Evolutionary conservation across 2,329 filamentous ascomycete species (phyloP).

Genomic region (Davidsoniella virescens): DNA sequence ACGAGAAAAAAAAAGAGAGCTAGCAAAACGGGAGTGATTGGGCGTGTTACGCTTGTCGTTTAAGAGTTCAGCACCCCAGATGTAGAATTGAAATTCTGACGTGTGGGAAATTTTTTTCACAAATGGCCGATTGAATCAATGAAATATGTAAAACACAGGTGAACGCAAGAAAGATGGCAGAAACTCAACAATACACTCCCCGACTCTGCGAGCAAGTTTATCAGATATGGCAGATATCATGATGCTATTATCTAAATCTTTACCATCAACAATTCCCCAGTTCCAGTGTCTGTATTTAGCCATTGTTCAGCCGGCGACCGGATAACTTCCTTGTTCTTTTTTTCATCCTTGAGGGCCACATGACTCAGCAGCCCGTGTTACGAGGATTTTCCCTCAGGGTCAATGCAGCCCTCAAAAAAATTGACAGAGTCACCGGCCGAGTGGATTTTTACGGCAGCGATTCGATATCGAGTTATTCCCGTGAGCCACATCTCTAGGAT

Average conservation of each 20-base stretch:
- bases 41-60: no score
- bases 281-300: constrained; percentile 1
- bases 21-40: background rate
- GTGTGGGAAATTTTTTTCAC: no score
- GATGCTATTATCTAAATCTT: constrained; percentile 9
- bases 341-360: no score
- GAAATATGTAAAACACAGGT: background rate
- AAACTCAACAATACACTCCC: background rate
- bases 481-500: no score
- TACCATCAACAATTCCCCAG: background rate
- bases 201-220: background rate
- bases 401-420: no score
- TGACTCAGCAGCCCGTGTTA: no score
- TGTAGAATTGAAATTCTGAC: no score
- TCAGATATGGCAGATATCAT: background rate
- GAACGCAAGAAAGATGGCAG: background rate
- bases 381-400: no score
- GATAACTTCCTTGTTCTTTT: background rate
- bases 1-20: background rate
- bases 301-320: constrained; percentile 9
- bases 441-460: no score
- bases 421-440: no score
- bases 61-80: no score
- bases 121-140: background rate
- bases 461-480: no score